phyloP scores from a whole-genome alignment of 1,284 basidiomycete species.

The Boletus semigastroideus region DNA sequence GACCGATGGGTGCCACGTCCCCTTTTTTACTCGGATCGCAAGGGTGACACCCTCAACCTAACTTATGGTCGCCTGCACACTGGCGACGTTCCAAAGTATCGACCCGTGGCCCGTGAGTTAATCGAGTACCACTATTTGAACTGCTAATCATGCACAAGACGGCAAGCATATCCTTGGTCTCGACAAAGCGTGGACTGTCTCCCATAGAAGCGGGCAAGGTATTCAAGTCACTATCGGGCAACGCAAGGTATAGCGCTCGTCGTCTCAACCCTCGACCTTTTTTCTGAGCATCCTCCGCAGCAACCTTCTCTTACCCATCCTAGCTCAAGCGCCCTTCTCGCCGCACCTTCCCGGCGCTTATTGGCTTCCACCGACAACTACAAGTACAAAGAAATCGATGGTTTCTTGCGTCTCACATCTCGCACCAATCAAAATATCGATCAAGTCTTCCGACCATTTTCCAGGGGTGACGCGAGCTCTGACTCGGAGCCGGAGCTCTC shows the following conservation, averaged over 20 bases:
- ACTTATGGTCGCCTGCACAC: constrained; percentile 67
- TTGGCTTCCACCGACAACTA: constrained; percentile 36
- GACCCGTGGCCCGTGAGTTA: constrained; percentile 52
- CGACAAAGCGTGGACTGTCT: constrained; percentile 44
- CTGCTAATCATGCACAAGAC: constrained; percentile 59
- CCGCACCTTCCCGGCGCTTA: constrained; percentile 47
- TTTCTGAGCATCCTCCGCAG: constrained; percentile 34
- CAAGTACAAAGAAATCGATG: constrained; percentile 63
- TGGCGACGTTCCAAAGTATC: constrained; percentile 69
- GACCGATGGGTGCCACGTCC: constrained; percentile 31
- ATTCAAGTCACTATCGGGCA: constrained; percentile 58
- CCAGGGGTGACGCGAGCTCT: constrained; percentile 32
- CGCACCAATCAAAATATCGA: constrained; percentile 34
- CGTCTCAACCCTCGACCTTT: constrained; percentile 1
- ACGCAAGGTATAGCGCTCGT: constrained; percentile 44
- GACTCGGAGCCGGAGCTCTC: constrained; percentile 46
- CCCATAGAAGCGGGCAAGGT: constrained; percentile 51
- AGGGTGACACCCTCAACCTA: constrained; percentile 68
- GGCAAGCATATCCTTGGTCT: constrained; percentile 67
- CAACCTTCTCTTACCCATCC: constrained; percentile 57
- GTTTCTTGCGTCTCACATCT: constrained; percentile 59
- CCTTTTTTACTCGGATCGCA: constrained; percentile 65
- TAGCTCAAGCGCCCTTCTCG: constrained; percentile 49
- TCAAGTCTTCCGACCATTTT: constrained; percentile 51
- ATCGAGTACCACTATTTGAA: constrained; percentile 20